A percentile compares a stretch with the other conserved stretches of the same genome.
Evolutionary conservation across 2,329 filamentous ascomycete species (phyloP).

Genomic region (Ophiostoma ulmi): DNA sequence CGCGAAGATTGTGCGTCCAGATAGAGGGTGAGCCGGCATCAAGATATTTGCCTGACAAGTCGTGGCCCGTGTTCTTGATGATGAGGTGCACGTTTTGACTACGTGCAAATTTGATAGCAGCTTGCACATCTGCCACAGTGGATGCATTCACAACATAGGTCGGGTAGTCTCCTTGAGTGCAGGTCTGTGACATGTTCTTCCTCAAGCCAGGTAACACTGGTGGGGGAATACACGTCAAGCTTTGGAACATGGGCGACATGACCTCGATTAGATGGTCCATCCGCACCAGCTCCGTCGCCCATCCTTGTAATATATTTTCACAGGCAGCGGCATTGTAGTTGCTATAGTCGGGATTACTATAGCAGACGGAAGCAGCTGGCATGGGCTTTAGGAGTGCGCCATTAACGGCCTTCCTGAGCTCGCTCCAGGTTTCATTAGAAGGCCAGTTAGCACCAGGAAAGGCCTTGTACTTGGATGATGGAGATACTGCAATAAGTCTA

Average conservation of each 20-base stretch:
- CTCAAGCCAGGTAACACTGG: not conserved
- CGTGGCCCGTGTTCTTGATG: not conserved
- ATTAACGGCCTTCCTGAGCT: not conserved
- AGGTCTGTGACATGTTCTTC: not conserved
- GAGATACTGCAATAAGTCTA: not conserved
- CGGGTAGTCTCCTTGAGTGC: not conserved
- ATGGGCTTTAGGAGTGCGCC: not conserved
- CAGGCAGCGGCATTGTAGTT: not conserved
- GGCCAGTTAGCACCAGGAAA: not conserved
- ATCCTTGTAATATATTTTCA: not conserved
- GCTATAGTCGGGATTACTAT: not conserved
- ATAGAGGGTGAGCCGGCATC: not conserved
- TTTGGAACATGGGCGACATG: not conserved
- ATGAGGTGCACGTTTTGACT: not conserved
- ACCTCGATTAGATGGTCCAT: slow-evolving; percentile 35
- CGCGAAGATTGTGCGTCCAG: not conserved
- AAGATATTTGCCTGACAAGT: not conserved
- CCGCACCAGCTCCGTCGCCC: slow-evolving; percentile 13
- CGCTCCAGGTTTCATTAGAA: not conserved
- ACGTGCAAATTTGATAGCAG: not conserved
- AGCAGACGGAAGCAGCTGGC: not conserved
- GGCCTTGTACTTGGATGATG: not conserved
- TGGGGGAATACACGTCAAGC: not conserved
- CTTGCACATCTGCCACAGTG: not conserved
- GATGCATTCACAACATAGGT: not conserved